Conservation (phyloP, 805 yeast species). For the Candida vaughaniae region DNA sequence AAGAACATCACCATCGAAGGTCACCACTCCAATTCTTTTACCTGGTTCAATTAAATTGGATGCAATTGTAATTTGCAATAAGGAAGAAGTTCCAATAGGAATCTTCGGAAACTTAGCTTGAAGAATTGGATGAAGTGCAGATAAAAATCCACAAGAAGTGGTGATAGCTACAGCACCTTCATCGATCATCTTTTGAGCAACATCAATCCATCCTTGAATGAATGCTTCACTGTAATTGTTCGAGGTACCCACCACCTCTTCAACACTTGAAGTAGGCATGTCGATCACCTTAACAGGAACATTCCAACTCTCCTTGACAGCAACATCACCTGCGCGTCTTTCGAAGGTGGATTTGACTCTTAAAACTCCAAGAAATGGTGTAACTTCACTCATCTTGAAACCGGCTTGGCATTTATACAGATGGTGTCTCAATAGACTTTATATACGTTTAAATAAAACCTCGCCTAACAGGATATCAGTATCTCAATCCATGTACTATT, state of each 20-base stretch:
- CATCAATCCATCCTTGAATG: constrained; percentile 23
- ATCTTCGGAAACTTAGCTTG: constrained; percentile 17
- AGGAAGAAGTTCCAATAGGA: constrained; percentile 31
- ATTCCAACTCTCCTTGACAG: constrained; percentile 8
- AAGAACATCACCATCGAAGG: constrained; percentile 25
- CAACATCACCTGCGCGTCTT: constrained; percentile 14
- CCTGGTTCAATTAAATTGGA: constrained; percentile 16
- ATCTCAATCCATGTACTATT: too few relatives aligned
- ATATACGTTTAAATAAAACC: too few relatives aligned
- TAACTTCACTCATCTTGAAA: too few relatives aligned
- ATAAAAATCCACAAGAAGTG: constrained; percentile 36
- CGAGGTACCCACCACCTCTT: constrained; percentile 8
- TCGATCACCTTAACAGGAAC: constrained; percentile 9
- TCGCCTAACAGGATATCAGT: too few relatives aligned
- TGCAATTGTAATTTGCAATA: constrained; percentile 28
- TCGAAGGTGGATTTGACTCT: constrained; percentile 9
- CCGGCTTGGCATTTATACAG: too few relatives aligned
- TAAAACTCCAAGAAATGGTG: constrained; percentile 9
- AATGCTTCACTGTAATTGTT: constrained; percentile 20
- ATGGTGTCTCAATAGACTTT: too few relatives aligned
- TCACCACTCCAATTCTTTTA: constrained; percentile 25
- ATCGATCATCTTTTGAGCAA: constrained; percentile 20
- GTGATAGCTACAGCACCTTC: constrained; percentile 33
- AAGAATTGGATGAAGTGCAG: constrained; percentile 25
- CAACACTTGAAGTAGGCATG: constrained; percentile 5